phyloP scores from a whole-genome alignment of 225 moss, liverwort and hornwort species.

The Marchantia polymorpha region DNA sequence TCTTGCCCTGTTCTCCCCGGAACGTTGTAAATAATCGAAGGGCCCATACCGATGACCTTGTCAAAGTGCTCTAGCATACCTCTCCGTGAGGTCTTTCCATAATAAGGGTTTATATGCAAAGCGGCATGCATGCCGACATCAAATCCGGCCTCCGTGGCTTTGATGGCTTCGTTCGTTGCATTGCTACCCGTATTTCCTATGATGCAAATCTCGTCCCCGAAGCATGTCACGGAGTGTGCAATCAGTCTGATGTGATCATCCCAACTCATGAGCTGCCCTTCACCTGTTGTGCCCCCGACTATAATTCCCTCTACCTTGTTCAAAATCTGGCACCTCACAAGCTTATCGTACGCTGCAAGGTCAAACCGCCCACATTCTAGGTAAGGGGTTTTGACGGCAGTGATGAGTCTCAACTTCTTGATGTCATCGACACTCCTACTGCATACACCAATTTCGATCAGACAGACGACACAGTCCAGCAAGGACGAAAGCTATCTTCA shows the following conservation, averaged over 20 bases:
- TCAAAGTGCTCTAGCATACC: conserved; percentile 71
- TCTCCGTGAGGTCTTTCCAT: conserved; percentile 76
- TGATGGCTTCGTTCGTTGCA: conserved; percentile 78
- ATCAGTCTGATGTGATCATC: conserved; percentile 89
- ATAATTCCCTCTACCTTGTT: conserved; percentile 70
- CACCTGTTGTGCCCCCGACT: conserved; percentile 95
- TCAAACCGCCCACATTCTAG: conserved; percentile 72
- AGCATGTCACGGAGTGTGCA: conserved; percentile 62
- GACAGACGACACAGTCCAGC: conserved; percentile 1
- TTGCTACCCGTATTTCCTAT: conserved; percentile 93
- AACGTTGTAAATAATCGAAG: conserved; percentile 86
- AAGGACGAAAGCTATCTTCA: neutral
- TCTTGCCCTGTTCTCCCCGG: conserved; percentile 85
- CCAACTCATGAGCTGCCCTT: conserved; percentile 97
- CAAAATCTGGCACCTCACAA: conserved; percentile 62
- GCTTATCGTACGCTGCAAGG: conserved; percentile 59
- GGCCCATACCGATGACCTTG: conserved; percentile 70
- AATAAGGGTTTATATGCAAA: conserved; percentile 92
- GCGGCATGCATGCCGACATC: conserved; percentile 87
- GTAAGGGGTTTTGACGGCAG: conserved; percentile 90
- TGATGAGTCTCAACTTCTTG: conserved; percentile 68
- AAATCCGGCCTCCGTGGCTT: conserved; percentile 89
- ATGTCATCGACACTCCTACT: conserved; percentile 69
- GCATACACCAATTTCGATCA: conserved; percentile 47
- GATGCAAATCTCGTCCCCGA: conserved; percentile 65